phyloP scores from a whole-genome alignment of 2,329 filamentous ascomycete genomes.

The Venturia nashicola region DNA sequence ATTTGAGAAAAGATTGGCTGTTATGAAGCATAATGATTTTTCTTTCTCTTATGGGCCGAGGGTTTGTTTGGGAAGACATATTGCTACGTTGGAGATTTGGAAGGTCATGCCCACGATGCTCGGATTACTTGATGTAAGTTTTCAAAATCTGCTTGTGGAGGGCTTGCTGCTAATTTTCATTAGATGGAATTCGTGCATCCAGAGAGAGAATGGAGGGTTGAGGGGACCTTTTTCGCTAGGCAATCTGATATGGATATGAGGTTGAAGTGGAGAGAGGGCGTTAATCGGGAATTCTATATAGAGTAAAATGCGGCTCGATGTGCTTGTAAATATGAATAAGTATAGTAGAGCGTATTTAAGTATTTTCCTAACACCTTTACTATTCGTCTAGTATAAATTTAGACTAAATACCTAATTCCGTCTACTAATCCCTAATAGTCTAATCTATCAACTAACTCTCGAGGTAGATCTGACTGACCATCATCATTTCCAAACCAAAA shows the following conservation, averaged over 20 bases:
- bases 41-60: constrained; percentile 38
- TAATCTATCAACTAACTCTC: no score
- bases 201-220: neutral
- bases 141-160: neutral
- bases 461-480: no score
- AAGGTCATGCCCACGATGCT: constrained; percentile 22
- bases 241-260: constrained; percentile 5
- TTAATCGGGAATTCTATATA: neutral
- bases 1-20: neutral
- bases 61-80: constrained; percentile 36
- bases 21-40: constrained; percentile 6
- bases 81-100: constrained; percentile 42
- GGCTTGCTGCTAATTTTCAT: neutral
- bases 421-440: no score
- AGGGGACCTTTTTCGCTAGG: neutral
- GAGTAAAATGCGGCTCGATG: neutral
- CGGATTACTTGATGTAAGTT: constrained; percentile 7
- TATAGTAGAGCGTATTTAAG: no score
- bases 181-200: constrained; percentile 6
- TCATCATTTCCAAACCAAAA: no score
- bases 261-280: constrained; percentile 4
- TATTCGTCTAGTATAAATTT: no score
- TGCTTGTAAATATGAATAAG: no score
- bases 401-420: no score
- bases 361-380: no score